Conservation (phyloP, 345 rosid species). For the Aegle marmelos region DNA sequence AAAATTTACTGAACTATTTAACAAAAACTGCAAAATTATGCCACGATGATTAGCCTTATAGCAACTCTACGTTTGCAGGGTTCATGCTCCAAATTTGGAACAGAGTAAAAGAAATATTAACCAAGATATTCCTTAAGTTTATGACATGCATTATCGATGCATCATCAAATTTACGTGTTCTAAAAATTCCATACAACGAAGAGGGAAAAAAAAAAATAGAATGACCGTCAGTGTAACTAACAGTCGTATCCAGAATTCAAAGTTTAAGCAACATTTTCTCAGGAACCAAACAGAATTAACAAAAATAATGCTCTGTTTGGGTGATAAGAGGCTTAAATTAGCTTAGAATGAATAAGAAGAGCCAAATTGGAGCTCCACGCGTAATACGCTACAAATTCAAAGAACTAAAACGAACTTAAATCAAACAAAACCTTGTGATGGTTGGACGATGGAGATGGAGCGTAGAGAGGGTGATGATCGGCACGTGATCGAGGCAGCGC, state of each 20-base stretch:
- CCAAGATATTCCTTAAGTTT: not conserved
- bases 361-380: not conserved
- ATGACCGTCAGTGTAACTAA: too few relatives aligned
- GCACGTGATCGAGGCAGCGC: conserved; percentile 53
- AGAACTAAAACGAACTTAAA: not conserved
- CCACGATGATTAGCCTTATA: too few relatives aligned
- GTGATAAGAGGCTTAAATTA: not conserved
- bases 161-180: not conserved
- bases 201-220: not conserved
- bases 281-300: not conserved
- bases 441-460: conserved; percentile 26
- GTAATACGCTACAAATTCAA: not conserved
- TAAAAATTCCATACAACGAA: not conserved
- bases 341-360: not conserved
- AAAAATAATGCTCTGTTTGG: not conserved
- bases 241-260: not conserved
- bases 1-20: too few relatives aligned
- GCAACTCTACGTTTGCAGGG: too few relatives aligned
- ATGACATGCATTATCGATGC: not conserved
- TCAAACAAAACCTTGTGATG: conserved; percentile 34
- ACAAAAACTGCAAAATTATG: too few relatives aligned
- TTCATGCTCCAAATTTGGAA: not conserved
- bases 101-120: not conserved
- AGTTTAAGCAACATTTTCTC: not conserved
- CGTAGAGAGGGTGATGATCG: conserved; percentile 56